These are phyloP conservation scores for Ascocoryne sarcoides DNA, from an alignment of 2,329 filamentous ascomycete genomes.

Conservation along the genomic window DNA sequence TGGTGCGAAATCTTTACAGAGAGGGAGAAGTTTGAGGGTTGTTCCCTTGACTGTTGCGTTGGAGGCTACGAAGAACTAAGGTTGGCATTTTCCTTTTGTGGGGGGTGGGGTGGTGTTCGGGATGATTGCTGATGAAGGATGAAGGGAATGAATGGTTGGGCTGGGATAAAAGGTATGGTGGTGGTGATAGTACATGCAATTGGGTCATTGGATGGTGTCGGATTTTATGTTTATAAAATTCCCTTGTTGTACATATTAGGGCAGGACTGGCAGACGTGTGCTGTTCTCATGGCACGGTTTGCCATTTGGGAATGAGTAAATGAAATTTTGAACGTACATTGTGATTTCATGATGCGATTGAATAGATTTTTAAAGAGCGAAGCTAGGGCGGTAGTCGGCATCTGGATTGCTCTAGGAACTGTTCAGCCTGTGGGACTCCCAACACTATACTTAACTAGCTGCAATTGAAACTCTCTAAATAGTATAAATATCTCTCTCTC, in stretches of 20 bases:
- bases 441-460: too few species aligned
- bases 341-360: too few species aligned
- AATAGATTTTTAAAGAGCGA: too few species aligned
- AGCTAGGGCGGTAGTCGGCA: too few species aligned
- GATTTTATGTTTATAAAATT: neutral
- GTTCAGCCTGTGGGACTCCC: too few species aligned
- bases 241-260: neutral
- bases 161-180: neutral
- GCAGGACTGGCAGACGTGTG: neutral
- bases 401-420: too few species aligned
- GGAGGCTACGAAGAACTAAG: slow-evolving; percentile 33
- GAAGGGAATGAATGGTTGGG: too few species aligned
- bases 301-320: too few species aligned
- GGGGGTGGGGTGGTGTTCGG: neutral
- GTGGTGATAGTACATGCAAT: neutral
- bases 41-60: slow-evolving; percentile 50
- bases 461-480: too few species aligned
- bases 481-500: too few species aligned
- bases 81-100: neutral
- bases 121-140: too few species aligned
- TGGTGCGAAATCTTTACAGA: slow-evolving; percentile 33
- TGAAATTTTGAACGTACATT: too few species aligned
- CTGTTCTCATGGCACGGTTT: neutral
- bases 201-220: neutral
- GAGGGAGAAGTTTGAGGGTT: slow-evolving; percentile 45